These are phyloP conservation scores for Plectosphaerella sp. DNA, from an alignment of 2,329 filamentous ascomycete genomes.

Conservation along the genomic window DNA sequence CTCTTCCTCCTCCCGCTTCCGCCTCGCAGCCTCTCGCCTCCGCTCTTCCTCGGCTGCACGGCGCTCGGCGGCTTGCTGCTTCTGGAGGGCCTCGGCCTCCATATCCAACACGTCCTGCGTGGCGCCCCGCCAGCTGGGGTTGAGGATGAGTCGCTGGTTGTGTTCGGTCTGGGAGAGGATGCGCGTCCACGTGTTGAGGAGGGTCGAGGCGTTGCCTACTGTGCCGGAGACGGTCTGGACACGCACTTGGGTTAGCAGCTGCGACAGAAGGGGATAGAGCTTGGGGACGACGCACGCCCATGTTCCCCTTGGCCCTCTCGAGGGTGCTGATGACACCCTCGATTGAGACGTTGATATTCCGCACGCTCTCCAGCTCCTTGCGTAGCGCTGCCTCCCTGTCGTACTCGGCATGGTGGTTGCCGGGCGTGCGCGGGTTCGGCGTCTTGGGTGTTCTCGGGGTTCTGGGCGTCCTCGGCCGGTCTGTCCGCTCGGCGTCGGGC, in stretches of 20 bases:
- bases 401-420: conserved; percentile 31
- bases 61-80: conserved; percentile 73
- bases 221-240: conserved; percentile 75
- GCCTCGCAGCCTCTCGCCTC: conserved; percentile 65
- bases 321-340: conserved; percentile 72
- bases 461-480: conserved; percentile 38
- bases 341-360: conserved; percentile 82
- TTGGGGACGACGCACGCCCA: conserved; percentile 52
- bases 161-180: conserved; percentile 97
- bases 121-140: conserved; percentile 85
- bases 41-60: conserved; percentile 74
- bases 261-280: not conserved
- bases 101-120: conserved; percentile 81
- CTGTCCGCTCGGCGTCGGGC: conserved; percentile 26
- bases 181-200: conserved; percentile 92
- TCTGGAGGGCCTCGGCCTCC: conserved; percentile 71
- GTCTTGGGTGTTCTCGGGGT: conserved; percentile 45
- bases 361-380: conserved; percentile 76
- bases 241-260: not conserved
- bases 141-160: conserved; percentile 86
- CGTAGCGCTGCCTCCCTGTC: conserved; percentile 72
- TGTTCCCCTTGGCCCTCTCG: conserved; percentile 69
- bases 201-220: conserved; percentile 78
- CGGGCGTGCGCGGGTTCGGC: conserved; percentile 40
- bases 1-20: conserved; percentile 60